A percentile compares a stretch with the other conserved stretches of the same genome.
Conservation (phyloP, 2,329 filamentous ascomycete species). For the Coleophoma cylindrospora region DNA sequence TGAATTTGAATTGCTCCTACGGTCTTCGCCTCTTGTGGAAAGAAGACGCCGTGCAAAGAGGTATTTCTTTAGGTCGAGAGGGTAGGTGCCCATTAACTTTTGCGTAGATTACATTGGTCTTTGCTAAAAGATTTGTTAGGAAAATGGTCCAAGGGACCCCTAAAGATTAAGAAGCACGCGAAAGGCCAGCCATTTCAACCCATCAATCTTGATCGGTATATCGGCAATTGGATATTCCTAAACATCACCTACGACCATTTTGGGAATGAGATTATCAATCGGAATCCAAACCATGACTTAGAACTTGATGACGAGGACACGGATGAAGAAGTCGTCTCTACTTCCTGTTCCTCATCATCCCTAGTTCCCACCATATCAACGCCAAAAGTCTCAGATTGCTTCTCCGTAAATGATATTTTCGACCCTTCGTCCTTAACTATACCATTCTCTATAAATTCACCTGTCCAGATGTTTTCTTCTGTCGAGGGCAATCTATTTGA, state of each 20-base stretch:
- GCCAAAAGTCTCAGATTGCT: neutral
- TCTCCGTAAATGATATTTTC: neutral
- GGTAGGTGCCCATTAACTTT: neutral
- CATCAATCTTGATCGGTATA: neutral
- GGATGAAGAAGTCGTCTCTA: neutral
- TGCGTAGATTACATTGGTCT: neutral
- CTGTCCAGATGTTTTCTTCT: neutral
- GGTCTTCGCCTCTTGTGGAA: neutral
- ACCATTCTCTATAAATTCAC: neutral
- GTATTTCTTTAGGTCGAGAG: neutral
- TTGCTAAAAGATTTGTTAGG: neutral
- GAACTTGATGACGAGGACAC: neutral
- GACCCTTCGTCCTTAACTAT: neutral
- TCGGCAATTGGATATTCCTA: neutral
- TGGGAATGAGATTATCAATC: neutral
- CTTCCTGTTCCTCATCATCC: neutral
- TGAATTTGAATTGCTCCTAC: neutral
- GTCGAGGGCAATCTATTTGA: constrained; percentile 1
- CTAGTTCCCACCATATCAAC: neutral
- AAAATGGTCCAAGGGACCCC: neutral
- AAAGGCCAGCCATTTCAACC: neutral
- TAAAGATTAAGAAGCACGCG: neutral
- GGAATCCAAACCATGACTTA: neutral
- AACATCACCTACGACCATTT: neutral
- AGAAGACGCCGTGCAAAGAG: neutral